These are phyloP conservation scores for Tetradesmus lagerheimii DNA, from an alignment of 139 green algal species.

Conservation along the genomic window DNA sequence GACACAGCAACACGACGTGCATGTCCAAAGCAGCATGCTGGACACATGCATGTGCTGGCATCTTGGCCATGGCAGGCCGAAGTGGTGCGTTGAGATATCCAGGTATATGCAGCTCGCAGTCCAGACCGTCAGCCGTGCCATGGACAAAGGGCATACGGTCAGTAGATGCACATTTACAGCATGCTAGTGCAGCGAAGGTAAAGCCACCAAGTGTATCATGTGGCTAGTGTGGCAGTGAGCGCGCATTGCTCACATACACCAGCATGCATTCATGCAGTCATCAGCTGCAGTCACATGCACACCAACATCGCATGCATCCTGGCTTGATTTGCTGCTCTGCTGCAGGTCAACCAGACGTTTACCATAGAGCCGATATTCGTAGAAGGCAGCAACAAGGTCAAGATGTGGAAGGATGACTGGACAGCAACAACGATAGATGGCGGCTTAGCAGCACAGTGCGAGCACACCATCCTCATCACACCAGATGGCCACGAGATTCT, in stretches of 20 bases:
- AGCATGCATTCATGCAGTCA: background rate
- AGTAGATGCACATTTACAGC: no score
- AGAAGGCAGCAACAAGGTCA: constrained; percentile 54
- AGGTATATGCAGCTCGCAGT: no score
- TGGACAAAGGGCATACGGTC: no score
- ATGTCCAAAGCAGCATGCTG: background rate
- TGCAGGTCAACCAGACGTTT: constrained; percentile 90
- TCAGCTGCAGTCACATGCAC: background rate
- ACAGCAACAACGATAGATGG: constrained; percentile 94
- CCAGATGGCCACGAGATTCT: constrained; percentile 88
- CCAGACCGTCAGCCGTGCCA: no score
- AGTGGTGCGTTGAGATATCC: no score
- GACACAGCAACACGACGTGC: background rate
- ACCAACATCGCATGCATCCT: background rate
- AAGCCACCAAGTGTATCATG: no score
- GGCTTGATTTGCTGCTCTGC: background rate
- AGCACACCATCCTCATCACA: constrained; percentile 98
- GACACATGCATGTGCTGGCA: background rate
- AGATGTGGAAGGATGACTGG: constrained; percentile 95
- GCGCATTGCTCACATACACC: no score
- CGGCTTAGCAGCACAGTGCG: constrained; percentile 91
- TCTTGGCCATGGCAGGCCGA: background rate
- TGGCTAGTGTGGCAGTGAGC: no score
- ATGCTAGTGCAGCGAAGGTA: no score
- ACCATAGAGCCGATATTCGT: constrained; percentile 99